Conservation (phyloP, 1,284 basidiomycete species). For the Austroboletus sp. region DNA sequence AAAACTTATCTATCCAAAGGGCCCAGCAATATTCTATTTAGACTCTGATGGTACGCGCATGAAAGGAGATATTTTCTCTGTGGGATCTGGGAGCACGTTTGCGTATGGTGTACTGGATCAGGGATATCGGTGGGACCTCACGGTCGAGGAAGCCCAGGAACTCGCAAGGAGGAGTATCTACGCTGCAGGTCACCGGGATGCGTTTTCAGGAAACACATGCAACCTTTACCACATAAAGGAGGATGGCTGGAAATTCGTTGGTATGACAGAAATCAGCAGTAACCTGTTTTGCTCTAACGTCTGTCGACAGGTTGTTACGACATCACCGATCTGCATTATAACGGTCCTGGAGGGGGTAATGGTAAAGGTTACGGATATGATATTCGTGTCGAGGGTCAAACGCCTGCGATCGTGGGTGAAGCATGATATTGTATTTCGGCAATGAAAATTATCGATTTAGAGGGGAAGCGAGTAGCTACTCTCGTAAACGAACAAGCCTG, state of each 20-base stretch:
- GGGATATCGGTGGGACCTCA: constrained; percentile 90
- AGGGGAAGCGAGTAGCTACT: not conserved
- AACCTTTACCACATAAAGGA: constrained; percentile 96
- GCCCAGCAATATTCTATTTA: constrained; percentile 96
- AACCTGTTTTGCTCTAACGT: constrained; percentile 9
- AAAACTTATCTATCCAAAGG: constrained; percentile 39
- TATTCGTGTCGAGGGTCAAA: constrained; percentile 44
- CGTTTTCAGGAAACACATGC: constrained; percentile 94
- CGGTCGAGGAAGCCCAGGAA: constrained; percentile 91
- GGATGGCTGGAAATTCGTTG: constrained; percentile 89
- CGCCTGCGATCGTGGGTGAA: constrained; percentile 15
- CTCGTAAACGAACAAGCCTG: not conserved
- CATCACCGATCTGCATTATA: constrained; percentile 72
- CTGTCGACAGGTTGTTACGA: constrained; percentile 69
- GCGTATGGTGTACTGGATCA: constrained; percentile 98
- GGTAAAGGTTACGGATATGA: constrained; percentile 74
- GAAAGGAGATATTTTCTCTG: constrained; percentile 95
- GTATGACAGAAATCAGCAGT: constrained; percentile 39
- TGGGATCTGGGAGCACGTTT: constrained; percentile 96
- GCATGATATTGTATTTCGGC: constrained; percentile 19
- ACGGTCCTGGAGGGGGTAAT: constrained; percentile 65
- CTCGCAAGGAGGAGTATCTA: constrained; percentile 92
- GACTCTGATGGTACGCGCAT: constrained; percentile 95
- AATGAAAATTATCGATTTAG: constrained; percentile 12
- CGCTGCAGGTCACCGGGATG: constrained; percentile 95